These are phyloP conservation scores for Isabelozyma heimii DNA, from an alignment of 805 yeast genomes.

Conservation along the genomic window DNA sequence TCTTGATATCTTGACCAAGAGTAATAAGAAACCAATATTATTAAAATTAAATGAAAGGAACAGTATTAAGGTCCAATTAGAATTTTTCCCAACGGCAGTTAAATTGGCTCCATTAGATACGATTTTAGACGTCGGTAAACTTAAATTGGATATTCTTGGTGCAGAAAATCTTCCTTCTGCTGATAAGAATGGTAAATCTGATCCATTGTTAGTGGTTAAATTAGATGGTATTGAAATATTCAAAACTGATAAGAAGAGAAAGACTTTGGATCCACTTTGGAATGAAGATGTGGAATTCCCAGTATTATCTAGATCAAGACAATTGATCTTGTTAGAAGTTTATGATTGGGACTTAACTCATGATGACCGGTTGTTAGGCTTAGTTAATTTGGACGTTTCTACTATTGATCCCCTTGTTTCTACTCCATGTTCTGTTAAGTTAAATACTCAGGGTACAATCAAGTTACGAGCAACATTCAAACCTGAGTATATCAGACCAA, in stretches of 20 bases:
- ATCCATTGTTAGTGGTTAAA: conserved; percentile 58
- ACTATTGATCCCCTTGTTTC: conserved; percentile 44
- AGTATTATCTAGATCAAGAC: conserved; percentile 60
- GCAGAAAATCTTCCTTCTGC: conserved; percentile 56
- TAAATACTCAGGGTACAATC: conserved; percentile 68
- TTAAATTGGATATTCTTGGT: conserved; percentile 54
- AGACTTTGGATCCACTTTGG: conserved; percentile 73
- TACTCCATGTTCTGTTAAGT: conserved; percentile 45
- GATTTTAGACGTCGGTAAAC: conserved; percentile 63
- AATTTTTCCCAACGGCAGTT: conserved; percentile 58
- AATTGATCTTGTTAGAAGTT: conserved; percentile 46
- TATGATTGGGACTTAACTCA: conserved; percentile 82
- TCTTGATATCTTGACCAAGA: conserved; percentile 49
- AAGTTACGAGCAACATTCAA: conserved; percentile 51
- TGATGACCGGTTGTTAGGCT: conserved; percentile 59
- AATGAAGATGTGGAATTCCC: conserved; percentile 63
- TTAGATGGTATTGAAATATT: conserved; percentile 53
- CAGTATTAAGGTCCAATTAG: conserved; percentile 47
- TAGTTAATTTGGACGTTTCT: conserved; percentile 47
- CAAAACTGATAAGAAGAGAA: conserved; percentile 63
- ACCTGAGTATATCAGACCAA: conserved; percentile 71
- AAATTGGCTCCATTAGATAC: conserved; percentile 58
- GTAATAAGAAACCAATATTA: conserved; percentile 45
- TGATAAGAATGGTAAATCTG: conserved; percentile 75
- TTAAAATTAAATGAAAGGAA: conserved; percentile 42